Evolutionary conservation across 75 land plant species (phyloP).

Genomic region (Cupressus sempervirens): DNA sequence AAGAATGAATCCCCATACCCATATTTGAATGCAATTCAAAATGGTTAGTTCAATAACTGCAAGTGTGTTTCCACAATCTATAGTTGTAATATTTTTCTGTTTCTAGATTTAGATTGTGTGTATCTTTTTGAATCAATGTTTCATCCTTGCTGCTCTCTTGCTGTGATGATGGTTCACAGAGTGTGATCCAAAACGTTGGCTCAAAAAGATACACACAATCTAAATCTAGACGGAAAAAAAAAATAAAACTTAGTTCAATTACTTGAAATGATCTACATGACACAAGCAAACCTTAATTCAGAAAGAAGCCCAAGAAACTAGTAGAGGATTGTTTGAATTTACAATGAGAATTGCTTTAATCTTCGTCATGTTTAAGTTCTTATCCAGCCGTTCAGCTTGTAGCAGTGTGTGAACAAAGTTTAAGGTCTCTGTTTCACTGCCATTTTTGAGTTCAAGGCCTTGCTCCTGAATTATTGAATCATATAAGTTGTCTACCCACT

Average conservation of each 20-base stretch:
- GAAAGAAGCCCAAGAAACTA: neutral
- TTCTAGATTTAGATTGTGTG: too few species aligned
- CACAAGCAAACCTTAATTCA: neutral
- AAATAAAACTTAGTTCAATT: too few species aligned
- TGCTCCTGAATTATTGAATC: constrained; percentile 25
- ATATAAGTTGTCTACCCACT: constrained; percentile 15
- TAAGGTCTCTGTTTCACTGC: neutral
- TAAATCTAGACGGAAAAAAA: too few species aligned
- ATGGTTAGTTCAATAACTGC: neutral
- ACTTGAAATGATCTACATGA: neutral
- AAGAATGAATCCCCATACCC: neutral
- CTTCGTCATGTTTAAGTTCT: constrained; percentile 4
- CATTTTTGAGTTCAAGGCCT: neutral
- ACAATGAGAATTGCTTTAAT: constrained; percentile 33
- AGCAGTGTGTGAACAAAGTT: constrained; percentile 25
- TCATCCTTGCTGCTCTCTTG: too few species aligned
- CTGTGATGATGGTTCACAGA: too few species aligned
- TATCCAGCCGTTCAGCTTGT: constrained; percentile 16
- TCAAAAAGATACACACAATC: too few species aligned
- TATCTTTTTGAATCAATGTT: too few species aligned
- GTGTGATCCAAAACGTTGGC: too few species aligned
- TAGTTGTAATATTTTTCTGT: too few species aligned
- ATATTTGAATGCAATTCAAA: neutral
- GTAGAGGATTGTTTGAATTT: constrained; percentile 3
- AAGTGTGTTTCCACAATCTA: too few species aligned